These are phyloP conservation scores for Chytriomyces sp. DNA, from an alignment of 192 early-diverging fungal species.

Conservation along the genomic window DNA sequence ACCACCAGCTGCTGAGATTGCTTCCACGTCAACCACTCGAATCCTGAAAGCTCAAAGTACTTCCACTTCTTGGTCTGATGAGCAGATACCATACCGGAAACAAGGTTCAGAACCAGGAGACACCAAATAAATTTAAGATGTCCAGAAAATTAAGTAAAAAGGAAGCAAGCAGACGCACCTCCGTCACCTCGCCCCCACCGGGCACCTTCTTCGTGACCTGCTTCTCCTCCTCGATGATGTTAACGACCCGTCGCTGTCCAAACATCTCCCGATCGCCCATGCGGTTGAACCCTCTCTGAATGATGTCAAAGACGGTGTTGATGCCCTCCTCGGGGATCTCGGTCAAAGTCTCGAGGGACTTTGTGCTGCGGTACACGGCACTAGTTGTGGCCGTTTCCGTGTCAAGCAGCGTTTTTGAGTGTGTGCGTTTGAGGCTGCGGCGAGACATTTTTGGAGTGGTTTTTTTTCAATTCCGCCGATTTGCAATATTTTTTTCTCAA, in stretches of 20 bases:
- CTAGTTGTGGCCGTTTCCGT: neutral
- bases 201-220: slow-evolving; percentile 58
- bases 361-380: slow-evolving; percentile 14
- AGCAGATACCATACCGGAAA: no score
- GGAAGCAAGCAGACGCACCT: slow-evolving; percentile 73
- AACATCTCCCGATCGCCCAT: neutral
- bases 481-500: no score
- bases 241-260: slow-evolving; percentile 20
- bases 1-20: slow-evolving; percentile 57
- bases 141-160: slow-evolving; percentile 81
- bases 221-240: slow-evolving; percentile 65
- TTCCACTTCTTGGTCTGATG: no score
- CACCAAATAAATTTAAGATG: slow-evolving; percentile 29
- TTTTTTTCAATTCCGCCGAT: no score
- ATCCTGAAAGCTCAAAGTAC: no score
- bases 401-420: neutral
- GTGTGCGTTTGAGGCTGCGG: slow-evolving; percentile 2
- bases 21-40: slow-evolving; percentile 68
- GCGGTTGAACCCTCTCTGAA: slow-evolving; percentile 6
- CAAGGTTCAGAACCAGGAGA: no score
- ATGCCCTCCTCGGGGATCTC: neutral
- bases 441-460: no score
- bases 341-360: neutral
- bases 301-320: neutral
- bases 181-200: slow-evolving; percentile 60